A percentile compares a stretch with the other conserved stretches of the same genome.
phyloP scores from a whole-genome alignment of 2,329 filamentous ascomycete genomes.

The Fusarium begoniae region DNA sequence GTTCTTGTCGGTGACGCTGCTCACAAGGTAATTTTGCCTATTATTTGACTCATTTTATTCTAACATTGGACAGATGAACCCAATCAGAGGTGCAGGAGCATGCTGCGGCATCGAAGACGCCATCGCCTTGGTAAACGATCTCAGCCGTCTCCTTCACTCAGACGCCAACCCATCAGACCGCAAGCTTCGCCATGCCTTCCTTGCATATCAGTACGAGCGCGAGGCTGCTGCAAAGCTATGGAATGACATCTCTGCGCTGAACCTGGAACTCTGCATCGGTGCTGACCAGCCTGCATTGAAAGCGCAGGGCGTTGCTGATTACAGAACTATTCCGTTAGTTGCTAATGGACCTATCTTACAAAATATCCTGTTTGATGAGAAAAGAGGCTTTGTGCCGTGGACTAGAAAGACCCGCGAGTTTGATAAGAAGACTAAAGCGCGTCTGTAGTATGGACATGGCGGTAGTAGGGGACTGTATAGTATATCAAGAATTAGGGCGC shows the following conservation, averaged over 20 bases:
- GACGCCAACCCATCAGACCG: background rate
- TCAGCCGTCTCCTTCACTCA: background rate
- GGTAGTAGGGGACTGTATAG: too few species aligned
- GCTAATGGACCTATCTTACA: slow-evolving; percentile 12
- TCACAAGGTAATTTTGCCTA: background rate
- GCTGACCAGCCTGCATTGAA: slow-evolving; percentile 1
- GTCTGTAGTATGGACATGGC: background rate
- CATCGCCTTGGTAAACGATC: slow-evolving; percentile 3
- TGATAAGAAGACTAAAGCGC: background rate
- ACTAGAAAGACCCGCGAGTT: background rate
- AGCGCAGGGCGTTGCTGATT: background rate
- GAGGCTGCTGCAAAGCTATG: slow-evolving; percentile 7
- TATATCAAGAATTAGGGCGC: too few species aligned
- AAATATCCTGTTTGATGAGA: slow-evolving; percentile 1
- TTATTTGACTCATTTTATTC: too few species aligned
- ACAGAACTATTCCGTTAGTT: background rate
- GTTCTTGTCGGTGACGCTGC: slow-evolving; percentile 21
- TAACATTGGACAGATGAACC: slow-evolving; percentile 8
- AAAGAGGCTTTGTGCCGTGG: background rate
- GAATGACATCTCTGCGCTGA: slow-evolving; percentile 10
- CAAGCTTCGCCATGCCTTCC: background rate
- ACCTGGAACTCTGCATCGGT: slow-evolving; percentile 9
- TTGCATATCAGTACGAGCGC: slow-evolving; percentile 5
- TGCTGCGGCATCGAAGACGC: slow-evolving; percentile 19
- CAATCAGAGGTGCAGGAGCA: slow-evolving; percentile 21